phyloP scores from a whole-genome alignment of 176 grass and related monocot species.

The Triticum timopheevii region DNA sequence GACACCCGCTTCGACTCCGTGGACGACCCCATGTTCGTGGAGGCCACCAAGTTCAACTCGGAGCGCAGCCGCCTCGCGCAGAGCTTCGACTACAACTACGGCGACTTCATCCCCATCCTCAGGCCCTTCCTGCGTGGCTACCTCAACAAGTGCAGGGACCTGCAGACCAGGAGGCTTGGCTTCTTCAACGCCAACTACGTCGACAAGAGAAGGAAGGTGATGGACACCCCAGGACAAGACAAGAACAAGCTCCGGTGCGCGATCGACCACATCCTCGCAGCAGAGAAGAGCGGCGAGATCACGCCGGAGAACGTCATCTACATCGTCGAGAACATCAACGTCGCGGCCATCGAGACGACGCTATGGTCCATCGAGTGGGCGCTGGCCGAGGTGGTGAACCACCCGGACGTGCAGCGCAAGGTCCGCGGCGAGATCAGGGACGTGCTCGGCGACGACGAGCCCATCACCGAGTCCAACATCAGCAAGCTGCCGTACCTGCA shows the following conservation, averaged over 20 bases:
- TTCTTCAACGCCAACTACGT: conserved; percentile 26
- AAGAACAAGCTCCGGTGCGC: conserved; percentile 24
- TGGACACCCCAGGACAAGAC: conserved; percentile 4
- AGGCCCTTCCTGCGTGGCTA: conserved; percentile 62
- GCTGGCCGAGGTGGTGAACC: conserved; percentile 87
- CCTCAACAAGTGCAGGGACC: conserved; percentile 44
- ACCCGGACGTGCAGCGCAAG: conserved; percentile 62
- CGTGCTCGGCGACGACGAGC: conserved; percentile 43
- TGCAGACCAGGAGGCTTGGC: neutral
- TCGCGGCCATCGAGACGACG: conserved; percentile 84
- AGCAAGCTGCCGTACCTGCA: conserved; percentile 63
- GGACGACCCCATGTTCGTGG: neutral
- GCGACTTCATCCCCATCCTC: conserved; percentile 88
- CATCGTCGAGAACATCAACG: conserved; percentile 95
- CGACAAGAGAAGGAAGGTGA: conserved; percentile 40
- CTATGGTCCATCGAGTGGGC: conserved; percentile 95
- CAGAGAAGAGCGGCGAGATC: conserved; percentile 63
- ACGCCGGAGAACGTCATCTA: conserved; percentile 84
- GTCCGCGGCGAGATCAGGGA: conserved; percentile 53
- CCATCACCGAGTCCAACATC: conserved; percentile 65
- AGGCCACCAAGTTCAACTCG: neutral
- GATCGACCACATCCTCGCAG: conserved; percentile 34
- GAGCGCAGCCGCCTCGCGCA: conserved; percentile 84
- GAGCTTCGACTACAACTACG: conserved; percentile 96
- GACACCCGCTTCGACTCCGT: neutral